These are phyloP conservation scores for Rhizopogon salebrosus DNA, from an alignment of 768 basidiomycete species.

Conservation along the genomic window DNA sequence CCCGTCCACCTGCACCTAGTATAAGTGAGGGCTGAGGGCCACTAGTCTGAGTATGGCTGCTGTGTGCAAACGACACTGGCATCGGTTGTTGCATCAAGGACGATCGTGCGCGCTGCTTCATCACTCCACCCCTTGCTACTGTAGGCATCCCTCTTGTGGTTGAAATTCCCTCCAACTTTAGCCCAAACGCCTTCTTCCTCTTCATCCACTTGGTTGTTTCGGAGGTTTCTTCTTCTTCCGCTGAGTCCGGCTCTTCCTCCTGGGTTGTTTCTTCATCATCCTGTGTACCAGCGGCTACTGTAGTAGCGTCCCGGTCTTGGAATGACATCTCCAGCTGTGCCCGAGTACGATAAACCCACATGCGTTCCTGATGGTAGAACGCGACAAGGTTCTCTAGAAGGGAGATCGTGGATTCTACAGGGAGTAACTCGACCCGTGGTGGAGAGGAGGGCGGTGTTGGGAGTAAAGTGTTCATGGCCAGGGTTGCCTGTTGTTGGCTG, in stretches of 20 bases:
- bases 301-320: constrained; percentile 14
- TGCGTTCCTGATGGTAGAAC: constrained; percentile 67
- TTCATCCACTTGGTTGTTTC: constrained; percentile 41
- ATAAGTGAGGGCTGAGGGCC: constrained; percentile 8
- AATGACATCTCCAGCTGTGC: constrained; percentile 50
- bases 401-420: constrained; percentile 44
- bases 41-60: neutral
- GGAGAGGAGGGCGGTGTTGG: constrained; percentile 31
- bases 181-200: constrained; percentile 55
- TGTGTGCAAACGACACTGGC: constrained; percentile 18
- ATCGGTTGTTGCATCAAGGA: constrained; percentile 25
- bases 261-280: neutral
- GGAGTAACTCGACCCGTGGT: constrained; percentile 24
- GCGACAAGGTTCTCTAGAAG: constrained; percentile 60
- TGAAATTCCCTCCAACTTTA: constrained; percentile 43
- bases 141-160: constrained; percentile 15
- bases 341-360: constrained; percentile 67
- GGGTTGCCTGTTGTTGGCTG: constrained; percentile 19
- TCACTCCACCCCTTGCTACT: constrained; percentile 18
- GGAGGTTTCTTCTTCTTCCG: constrained; percentile 10
- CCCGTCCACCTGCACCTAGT: constrained; percentile 26
- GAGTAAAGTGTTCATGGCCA: constrained; percentile 29
- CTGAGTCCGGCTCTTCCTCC: constrained; percentile 4
- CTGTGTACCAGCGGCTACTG: neutral
- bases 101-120: constrained; percentile 27